Base-by-base conservation (phyloP, 2,329 filamentous ascomycete species). In the Fusarium pseudograminearum region DNA sequence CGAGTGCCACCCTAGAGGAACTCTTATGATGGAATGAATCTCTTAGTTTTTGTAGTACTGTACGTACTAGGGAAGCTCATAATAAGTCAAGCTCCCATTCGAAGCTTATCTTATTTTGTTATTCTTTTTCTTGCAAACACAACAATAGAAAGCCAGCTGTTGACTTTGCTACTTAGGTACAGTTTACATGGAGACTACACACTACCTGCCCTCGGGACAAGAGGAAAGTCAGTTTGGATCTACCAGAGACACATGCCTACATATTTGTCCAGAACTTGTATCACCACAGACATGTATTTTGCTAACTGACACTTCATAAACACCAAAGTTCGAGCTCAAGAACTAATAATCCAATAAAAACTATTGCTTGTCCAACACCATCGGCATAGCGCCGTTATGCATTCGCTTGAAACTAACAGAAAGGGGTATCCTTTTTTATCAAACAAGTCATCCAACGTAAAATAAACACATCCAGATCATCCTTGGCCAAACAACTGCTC, bases 391-490 rank as follows among this genome's bases (percentile, higher is more conserved):
- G 62, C 55, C 57, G 59, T 55, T 57, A 62, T 66, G 63, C 59
- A 65, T 61, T 57, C 54, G 52, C 57, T 57, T 59, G 65, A 48
- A 59, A 60, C 47, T 53, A 71, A 62, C 65, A 69, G 57, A 71
- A 65, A 63, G 63, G 73, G 73, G 70, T 75, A 75, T 74, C 72
- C 65, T 69, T 65, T 63, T 63, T 65, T 65, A 63, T 55, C 56
- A 72, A 72, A 57, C 57, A 55, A 58, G 33, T 65, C 69, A 66
- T 71, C 60, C 63, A 68, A 69, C 56, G 62, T 67, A 44, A 65
- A 59, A 61, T 38, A 68, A 67, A 41, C 54, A 52, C 50, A 63
- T 65, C 47, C 59, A 70, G 54, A 61, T 55, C 44, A 28, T 61
- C 38, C 47, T 34, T 34, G 48, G 42, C 48, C 58, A 7, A 61